A percentile compares a stretch with the other conserved stretches of the same genome.
These are phyloP conservation scores for Puccinellia tenuiflora DNA, from an alignment of 176 grass and related monocot species.

Conservation along the genomic window DNA sequence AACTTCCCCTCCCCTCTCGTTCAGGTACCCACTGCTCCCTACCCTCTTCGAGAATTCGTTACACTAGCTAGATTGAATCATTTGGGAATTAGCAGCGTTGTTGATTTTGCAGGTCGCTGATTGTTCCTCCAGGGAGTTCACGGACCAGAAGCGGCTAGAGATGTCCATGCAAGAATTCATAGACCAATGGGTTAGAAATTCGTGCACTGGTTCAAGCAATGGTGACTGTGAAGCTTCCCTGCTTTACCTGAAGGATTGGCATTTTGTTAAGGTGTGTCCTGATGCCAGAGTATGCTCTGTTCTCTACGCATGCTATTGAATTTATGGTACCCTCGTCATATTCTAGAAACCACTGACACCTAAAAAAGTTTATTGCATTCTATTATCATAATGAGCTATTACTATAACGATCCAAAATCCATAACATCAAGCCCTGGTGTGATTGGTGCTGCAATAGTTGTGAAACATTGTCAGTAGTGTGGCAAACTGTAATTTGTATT, in stretches of 20 bases:
- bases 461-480: not conserved
- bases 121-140: conserved; percentile 62
- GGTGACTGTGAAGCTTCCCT: conserved; percentile 21
- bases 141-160: conserved; percentile 75
- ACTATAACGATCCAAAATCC: not conserved
- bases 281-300: not conserved
- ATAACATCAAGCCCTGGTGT: not conserved
- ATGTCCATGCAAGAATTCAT: conserved; percentile 76
- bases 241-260: conserved; percentile 92
- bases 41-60: not conserved
- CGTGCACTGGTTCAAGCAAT: not conserved
- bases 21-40: conserved; percentile 18
- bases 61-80: not conserved
- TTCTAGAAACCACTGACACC: not conserved
- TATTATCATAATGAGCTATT: not conserved
- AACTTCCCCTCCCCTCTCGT: conserved; percentile 46
- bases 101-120: conserved; percentile 61
- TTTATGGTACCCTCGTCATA: not conserved
- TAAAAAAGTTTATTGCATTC: not conserved
- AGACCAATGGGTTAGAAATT: conserved; percentile 40
- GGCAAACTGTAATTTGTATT: not conserved
- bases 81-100: not conserved
- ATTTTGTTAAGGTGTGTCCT: conserved; percentile 72
- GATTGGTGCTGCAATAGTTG: not conserved
- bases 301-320: not conserved